phyloP scores from a whole-genome alignment of 257 asterid species.

The Vinca minor region DNA sequence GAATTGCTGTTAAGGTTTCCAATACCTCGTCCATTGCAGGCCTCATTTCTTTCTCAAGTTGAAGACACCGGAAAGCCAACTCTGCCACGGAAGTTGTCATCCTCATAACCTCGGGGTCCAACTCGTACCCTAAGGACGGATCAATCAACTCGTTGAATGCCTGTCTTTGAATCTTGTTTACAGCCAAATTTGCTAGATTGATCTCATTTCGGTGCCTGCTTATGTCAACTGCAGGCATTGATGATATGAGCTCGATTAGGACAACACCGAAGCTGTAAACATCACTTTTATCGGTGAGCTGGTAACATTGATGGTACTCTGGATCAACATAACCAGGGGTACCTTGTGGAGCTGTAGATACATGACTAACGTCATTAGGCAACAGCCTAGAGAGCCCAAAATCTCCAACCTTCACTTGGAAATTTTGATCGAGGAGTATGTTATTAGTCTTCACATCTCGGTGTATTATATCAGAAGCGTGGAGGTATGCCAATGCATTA shows the following conservation, averaged over 20 bases:
- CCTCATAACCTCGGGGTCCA: constrained; percentile 41
- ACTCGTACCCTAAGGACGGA: constrained; percentile 39
- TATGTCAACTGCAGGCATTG: constrained; percentile 72
- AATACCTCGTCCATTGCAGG: constrained; percentile 66
- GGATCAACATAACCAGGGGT: constrained; percentile 86
- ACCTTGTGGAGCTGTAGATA: constrained; percentile 86
- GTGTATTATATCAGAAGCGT: constrained; percentile 54
- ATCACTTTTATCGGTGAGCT: constrained; percentile 61
- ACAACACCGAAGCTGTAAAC: constrained; percentile 84
- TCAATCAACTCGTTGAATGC: constrained; percentile 59
- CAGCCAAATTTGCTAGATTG: constrained; percentile 54
- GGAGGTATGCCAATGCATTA: constrained; percentile 58
- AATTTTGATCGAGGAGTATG: constrained; percentile 54
- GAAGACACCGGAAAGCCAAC: constrained; percentile 66
- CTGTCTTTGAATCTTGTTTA: constrained; percentile 45
- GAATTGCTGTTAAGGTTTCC: constrained; percentile 31
- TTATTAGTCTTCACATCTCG: constrained; percentile 73
- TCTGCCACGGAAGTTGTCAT: constrained; percentile 68
- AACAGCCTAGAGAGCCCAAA: constrained; percentile 67
- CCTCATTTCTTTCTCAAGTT: constrained; percentile 61
- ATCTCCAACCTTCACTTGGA: constrained; percentile 68
- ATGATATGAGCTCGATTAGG: constrained; percentile 65
- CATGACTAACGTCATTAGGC: constrained; percentile 52
- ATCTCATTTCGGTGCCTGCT: constrained; percentile 63
- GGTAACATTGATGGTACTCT: constrained; percentile 64